Evolutionary conservation across 805 yeast genomes (phyloP).

Genomic region (Candida tibetensis): DNA sequence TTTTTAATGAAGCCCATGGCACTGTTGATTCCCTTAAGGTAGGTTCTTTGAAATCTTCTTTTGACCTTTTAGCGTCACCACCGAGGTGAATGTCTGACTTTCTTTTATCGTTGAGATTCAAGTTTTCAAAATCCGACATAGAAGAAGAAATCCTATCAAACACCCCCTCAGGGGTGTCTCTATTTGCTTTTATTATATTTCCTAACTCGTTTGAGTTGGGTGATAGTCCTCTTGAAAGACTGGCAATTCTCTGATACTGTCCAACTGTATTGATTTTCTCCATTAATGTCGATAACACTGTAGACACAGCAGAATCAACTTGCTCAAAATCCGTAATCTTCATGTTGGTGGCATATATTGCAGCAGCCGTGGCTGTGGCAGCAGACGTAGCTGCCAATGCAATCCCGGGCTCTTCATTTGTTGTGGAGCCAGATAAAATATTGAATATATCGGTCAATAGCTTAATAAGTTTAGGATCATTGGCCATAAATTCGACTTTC

Average conservation of each 20-base stretch:
- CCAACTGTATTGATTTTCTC: slow-evolving; percentile 19
- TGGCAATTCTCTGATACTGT: slow-evolving; percentile 22
- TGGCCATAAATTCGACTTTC: slow-evolving; percentile 16
- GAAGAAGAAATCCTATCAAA: neutral
- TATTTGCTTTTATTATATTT: neutral
- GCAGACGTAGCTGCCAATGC: slow-evolving; percentile 36
- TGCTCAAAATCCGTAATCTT: slow-evolving; percentile 17
- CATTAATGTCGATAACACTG: slow-evolving; percentile 22
- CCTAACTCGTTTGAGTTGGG: neutral
- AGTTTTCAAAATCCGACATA: slow-evolving; percentile 5
- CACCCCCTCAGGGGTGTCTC: neutral
- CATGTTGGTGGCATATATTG: slow-evolving; percentile 29
- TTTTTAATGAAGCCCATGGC: slow-evolving; percentile 14
- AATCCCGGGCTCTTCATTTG: slow-evolving; percentile 31
- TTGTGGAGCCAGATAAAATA: slow-evolving; percentile 32
- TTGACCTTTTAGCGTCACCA: slow-evolving; percentile 7
- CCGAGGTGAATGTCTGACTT: neutral
- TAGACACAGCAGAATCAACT: slow-evolving; percentile 23
- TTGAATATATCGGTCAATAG: slow-evolving; percentile 35
- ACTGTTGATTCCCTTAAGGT: slow-evolving; percentile 10
- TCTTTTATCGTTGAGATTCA: slow-evolving; percentile 4
- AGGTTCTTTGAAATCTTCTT: slow-evolving; percentile 4
- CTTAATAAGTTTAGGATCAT: slow-evolving; percentile 25
- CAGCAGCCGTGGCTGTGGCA: slow-evolving; percentile 36
- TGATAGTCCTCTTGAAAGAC: slow-evolving; percentile 20